Base-by-base conservation (phyloP, 805 yeast species). In the Kodamaea fukazawae region DNA sequence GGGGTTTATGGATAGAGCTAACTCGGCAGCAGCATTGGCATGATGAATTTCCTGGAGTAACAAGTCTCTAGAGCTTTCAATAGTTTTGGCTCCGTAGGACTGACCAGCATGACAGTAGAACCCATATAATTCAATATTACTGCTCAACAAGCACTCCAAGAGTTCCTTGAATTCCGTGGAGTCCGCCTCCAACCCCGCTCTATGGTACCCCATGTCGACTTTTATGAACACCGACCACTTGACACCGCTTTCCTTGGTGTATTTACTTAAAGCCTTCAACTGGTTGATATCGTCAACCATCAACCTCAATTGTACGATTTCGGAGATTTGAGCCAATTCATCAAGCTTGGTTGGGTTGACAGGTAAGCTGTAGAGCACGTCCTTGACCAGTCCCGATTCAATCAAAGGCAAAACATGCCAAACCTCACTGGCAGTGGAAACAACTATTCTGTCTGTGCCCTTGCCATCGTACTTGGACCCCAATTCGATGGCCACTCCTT, bases 21-120 rank as follows among this genome's bases (percentile, higher is more conserved):
- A 43, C 41, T 58, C 45, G 29, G 75, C 75, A 2, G 88, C 91
- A 7, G 54, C 55, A 46, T 77, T 73, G 3, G 78, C 86, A 28
- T 76, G 73, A 4, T 52, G 54, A 27, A 85, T 67, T 50, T 86
- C 95, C 17, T 73, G 73, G n/a, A 74, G 34, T 26, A 86, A 58
- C 28, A 59, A 66, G 2, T 51, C 53, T 38, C 69, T 69, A 0
- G 86, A 85, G 22, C 70, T 70, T 1, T 65, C 65, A 20, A 62
- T 55, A 12, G 70, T 58, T 5, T 60, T 57, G 0, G 83, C 65
- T 1, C 63, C 63, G 52, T 86, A 86, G 0, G 90, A 80, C 53
- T 81, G 86, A 2, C 95, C 95, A 1, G 88, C 86, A 61, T 86
- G 93, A 29, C 85, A 80, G 57, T 86, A 86, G 50, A 85, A 76